A percentile compares a stretch with the other conserved stretches of the same genome.
Evolutionary conservation across 1,284 basidiomycete genomes (phyloP).

Genomic region (Polyporus tsugae): DNA sequence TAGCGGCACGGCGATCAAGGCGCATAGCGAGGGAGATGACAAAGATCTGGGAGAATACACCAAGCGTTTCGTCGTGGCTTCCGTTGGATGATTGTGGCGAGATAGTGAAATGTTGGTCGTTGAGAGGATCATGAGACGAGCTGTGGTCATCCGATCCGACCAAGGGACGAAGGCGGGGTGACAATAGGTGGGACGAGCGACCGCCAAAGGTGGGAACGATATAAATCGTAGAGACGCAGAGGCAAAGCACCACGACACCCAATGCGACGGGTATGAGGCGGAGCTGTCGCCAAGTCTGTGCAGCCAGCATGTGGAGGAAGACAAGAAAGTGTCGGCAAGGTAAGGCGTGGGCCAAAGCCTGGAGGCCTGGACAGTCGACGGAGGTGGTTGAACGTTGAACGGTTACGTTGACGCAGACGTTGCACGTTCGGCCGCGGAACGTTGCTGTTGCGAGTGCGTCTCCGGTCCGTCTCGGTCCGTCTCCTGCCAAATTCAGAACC

Average conservation of each 20-base stretch:
- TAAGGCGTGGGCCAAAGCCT: neutral
- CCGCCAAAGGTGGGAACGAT: neutral
- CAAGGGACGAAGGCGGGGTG: neutral
- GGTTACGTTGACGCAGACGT: no score
- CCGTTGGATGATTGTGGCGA: neutral
- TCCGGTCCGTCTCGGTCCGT: no score
- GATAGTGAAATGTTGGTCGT: neutral
- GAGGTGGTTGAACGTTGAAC: neutral
- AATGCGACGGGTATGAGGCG: neutral
- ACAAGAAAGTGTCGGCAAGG: neutral
- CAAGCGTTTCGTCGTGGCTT: conserved; percentile 19
- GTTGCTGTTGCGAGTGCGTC: no score
- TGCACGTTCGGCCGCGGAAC: no score
- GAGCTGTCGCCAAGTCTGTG: neutral
- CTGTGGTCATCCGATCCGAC: neutral
- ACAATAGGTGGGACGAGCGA: neutral
- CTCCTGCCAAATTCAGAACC: neutral
- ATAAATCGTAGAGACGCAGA: neutral
- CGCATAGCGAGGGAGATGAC: conserved; percentile 67
- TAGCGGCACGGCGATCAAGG: conserved; percentile 57
- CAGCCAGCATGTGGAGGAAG: neutral
- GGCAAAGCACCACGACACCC: neutral
- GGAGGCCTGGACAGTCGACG: neutral
- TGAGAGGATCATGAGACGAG: neutral
- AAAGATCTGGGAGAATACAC: conserved; percentile 52